Conservation (phyloP, 352 stramenopile genomes). For the Pythium rishiriense region DNA sequence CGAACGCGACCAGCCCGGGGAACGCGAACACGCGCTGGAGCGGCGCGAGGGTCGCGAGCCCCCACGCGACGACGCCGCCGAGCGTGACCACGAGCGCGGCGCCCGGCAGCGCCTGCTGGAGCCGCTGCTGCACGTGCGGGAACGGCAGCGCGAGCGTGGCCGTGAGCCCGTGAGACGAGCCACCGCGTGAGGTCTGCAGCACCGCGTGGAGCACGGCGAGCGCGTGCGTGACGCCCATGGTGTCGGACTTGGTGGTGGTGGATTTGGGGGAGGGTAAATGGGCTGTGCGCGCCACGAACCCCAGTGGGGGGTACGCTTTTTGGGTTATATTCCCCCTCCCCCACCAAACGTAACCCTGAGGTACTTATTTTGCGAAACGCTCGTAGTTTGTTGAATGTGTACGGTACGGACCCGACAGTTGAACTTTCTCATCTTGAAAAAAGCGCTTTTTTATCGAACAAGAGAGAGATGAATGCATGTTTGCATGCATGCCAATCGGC, state of each 20-base stretch:
- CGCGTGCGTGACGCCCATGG: slow-evolving; percentile 33
- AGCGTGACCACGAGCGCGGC: slow-evolving; percentile 20
- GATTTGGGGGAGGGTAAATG: too few species aligned
- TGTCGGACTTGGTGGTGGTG: neutral
- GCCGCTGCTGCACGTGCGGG: slow-evolving; percentile 30
- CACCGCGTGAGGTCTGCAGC: slow-evolving; percentile 10
- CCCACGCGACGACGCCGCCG: slow-evolving; percentile 14
- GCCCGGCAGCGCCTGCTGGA: slow-evolving; percentile 32
- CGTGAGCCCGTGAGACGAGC: slow-evolving; percentile 13
- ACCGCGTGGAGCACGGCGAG: slow-evolving; percentile 32
- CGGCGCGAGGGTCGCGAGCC: slow-evolving; percentile 7
- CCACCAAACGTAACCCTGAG: neutral
- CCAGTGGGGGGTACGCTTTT: too few species aligned
- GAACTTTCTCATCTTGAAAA: neutral
- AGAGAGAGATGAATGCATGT: slow-evolving; percentile 1
- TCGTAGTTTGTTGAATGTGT: neutral
- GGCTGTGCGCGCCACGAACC: too few species aligned
- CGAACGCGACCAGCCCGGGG: slow-evolving; percentile 26
- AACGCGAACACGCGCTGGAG: slow-evolving; percentile 25
- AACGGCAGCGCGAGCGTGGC: slow-evolving; percentile 26
- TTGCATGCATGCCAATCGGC: neutral
- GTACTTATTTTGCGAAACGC: neutral
- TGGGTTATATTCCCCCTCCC: too few species aligned
- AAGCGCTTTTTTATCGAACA: slow-evolving; percentile 7
- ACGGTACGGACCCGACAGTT: neutral